Base-by-base conservation (phyloP, 1,284 basidiomycete genomes). In the Trichosporon sp. region DNA sequence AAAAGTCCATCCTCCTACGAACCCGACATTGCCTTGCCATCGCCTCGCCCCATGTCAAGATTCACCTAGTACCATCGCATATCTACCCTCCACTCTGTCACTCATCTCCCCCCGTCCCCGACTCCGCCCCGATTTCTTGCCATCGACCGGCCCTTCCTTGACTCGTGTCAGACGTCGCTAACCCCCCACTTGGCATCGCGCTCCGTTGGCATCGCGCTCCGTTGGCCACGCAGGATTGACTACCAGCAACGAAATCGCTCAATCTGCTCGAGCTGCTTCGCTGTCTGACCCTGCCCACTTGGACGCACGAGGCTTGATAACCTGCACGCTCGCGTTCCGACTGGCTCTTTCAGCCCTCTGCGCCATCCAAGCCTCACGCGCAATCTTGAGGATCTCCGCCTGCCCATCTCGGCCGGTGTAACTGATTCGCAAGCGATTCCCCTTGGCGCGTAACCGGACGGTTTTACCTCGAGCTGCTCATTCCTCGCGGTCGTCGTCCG, bases 401-500 rank as follows among this genome's bases (percentile, higher is more conserved):
- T 35, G 4, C 31, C 56, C 56, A 35, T 32, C 56, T 14, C 31
- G 56, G 54, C 54, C 56, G 56, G 26, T 16, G 31, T 10, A 3
- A 32, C 26, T 61, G 56, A 61, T 61, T 31, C 56, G 12, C 56
- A 61, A 32, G 56, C 11, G 54, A 56, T 26, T 56, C 56, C 56
- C 56, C 26, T 32, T 14, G 56, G 26, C 26, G 54, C 48, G 48
- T 51, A 21, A 59, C 54, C 54, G 31, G 56, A 31, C 31, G 56
- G 26, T 61, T 19, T 61, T 61, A 61, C 26, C 11, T 61, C 12
- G 4, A 8, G 56, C 56, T 32, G 31, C 56, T 61, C 54, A 59
- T 59, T 59, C 54, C 54, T 59, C 54, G 54, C 11, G 54, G 54
- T 59, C 56, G 11, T 61, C 56, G 56, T 32, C 31, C 31, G 26